A percentile compares a stretch with the other conserved stretches of the same genome.
Conservation (phyloP, 2,329 filamentous ascomycete species). For the Colletotrichum endophyticum region DNA sequence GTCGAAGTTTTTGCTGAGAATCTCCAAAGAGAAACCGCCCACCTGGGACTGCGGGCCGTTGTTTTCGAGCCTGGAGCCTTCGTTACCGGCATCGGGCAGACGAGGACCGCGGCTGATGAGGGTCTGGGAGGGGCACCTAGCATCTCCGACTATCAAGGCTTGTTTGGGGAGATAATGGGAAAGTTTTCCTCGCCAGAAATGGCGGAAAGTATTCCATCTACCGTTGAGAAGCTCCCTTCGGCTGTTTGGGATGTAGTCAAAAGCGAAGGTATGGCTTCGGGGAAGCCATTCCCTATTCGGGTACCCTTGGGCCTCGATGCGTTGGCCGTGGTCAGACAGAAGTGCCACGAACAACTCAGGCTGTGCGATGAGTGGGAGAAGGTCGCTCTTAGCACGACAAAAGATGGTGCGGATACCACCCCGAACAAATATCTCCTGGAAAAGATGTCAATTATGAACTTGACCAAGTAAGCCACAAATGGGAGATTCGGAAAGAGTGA, state of each 20-base stretch:
- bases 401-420: neutral
- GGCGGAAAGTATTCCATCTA: constrained; percentile 29
- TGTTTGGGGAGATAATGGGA: constrained; percentile 23
- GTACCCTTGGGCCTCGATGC: constrained; percentile 35
- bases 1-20: neutral
- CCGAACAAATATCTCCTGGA: neutral
- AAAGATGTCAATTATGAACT: neutral
- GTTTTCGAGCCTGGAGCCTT: constrained; percentile 12
- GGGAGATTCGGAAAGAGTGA: neutral
- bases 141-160: constrained; percentile 23
- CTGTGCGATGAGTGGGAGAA: neutral
- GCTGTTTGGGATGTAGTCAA: constrained; percentile 32
- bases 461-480: neutral
- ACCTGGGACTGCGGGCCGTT: neutral
- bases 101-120: constrained; percentile 22
- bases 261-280: constrained; percentile 27
- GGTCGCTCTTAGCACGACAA: neutral
- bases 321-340: constrained; percentile 26
- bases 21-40: neutral
- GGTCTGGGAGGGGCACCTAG: constrained; percentile 8
- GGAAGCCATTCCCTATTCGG: constrained; percentile 27
- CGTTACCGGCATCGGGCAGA: constrained; percentile 15
- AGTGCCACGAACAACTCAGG: constrained; percentile 23
- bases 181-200: constrained; percentile 25
- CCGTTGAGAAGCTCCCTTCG: constrained; percentile 24